Percentiles rank a stretch among this genome's conserved stretches.
Evolutionary conservation across 129 eudicot species (phyloP).

Genomic region (Erigeron canadensis): DNA sequence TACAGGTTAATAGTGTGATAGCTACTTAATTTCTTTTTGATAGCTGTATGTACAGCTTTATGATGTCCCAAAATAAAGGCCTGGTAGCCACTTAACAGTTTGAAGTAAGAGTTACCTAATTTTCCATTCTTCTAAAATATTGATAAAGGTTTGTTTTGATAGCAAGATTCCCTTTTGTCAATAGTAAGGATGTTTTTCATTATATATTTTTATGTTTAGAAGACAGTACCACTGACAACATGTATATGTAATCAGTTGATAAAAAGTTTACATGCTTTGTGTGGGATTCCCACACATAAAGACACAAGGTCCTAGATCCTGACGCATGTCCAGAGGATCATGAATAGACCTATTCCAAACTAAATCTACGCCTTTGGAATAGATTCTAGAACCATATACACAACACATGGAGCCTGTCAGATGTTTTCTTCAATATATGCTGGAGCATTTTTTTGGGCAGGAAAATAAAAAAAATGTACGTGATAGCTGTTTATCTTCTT

Average conservation of each 20-base stretch:
- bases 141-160: conserved; percentile 10
- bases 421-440: conserved; percentile 2
- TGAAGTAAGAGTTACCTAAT: background rate
- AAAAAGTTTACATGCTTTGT: too few relatives aligned
- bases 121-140: conserved; percentile 1
- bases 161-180: conserved; percentile 1
- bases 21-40: background rate
- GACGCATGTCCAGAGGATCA: too few relatives aligned
- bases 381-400: too few relatives aligned
- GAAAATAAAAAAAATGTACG: background rate
- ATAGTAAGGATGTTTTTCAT: too few relatives aligned
- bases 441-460: background rate
- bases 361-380: too few relatives aligned
- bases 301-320: too few relatives aligned
- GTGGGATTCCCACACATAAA: too few relatives aligned
- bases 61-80: conserved; percentile 14
- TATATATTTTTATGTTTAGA: too few relatives aligned
- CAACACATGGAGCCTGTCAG: conserved; percentile 2
- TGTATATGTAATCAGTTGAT: too few relatives aligned
- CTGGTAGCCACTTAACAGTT: background rate
- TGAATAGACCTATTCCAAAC: too few relatives aligned
- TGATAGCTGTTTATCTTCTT: conserved; percentile 20
- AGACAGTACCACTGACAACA: too few relatives aligned
- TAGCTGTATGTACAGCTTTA: too few relatives aligned
- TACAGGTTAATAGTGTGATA: conserved; percentile 53